Percentiles rank a stretch among this genome's conserved stretches.
phyloP scores from a whole-genome alignment of 1,284 basidiomycete genomes.

The Ustilago crameri region DNA sequence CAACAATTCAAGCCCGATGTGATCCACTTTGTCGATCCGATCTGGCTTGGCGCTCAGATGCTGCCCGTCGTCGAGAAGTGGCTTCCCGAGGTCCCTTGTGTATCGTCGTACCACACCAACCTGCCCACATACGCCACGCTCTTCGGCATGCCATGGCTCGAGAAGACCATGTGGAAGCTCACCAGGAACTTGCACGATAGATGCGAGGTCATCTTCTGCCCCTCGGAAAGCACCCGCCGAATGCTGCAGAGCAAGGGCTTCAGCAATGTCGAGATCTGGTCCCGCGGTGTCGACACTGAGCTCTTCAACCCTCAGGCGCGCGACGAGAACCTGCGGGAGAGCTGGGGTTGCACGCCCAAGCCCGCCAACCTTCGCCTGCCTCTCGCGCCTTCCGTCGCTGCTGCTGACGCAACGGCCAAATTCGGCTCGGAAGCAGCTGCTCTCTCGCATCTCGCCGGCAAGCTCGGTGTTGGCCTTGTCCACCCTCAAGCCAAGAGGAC shows the following conservation, averaged over 20 bases:
- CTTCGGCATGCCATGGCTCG: slow-evolving; percentile 72
- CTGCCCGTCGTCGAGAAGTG: slow-evolving; percentile 66
- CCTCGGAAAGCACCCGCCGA: slow-evolving; percentile 71
- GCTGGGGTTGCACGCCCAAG: slow-evolving; percentile 70
- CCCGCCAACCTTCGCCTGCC: slow-evolving; percentile 59
- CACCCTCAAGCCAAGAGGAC: slow-evolving; percentile 4
- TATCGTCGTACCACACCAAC: slow-evolving; percentile 74
- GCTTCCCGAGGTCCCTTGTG: slow-evolving; percentile 70
- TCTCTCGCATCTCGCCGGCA: slow-evolving; percentile 44
- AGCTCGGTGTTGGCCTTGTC: slow-evolving; percentile 44
- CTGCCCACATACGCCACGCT: slow-evolving; percentile 73
- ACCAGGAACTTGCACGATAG: slow-evolving; percentile 60
- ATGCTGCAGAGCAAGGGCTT: slow-evolving; percentile 72
- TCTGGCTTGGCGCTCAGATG: slow-evolving; percentile 72
- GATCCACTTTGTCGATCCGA: slow-evolving; percentile 71
- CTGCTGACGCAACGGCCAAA: slow-evolving; percentile 35
- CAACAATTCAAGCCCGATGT: slow-evolving; percentile 72
- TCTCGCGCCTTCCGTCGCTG: slow-evolving; percentile 55
- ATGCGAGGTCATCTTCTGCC: slow-evolving; percentile 72
- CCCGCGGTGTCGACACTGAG: slow-evolving; percentile 67
- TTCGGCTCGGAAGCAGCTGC: slow-evolving; percentile 37
- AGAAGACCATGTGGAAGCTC: slow-evolving; percentile 69
- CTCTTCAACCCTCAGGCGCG: slow-evolving; percentile 69
- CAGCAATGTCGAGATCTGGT: slow-evolving; percentile 72
- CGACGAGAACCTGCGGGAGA: slow-evolving; percentile 69